Evolutionary conservation across 2,329 filamentous ascomycete species (phyloP), one percentile per base, ranked within the genome.

Genomic region (Neofusicoccum laricinum): DNA sequence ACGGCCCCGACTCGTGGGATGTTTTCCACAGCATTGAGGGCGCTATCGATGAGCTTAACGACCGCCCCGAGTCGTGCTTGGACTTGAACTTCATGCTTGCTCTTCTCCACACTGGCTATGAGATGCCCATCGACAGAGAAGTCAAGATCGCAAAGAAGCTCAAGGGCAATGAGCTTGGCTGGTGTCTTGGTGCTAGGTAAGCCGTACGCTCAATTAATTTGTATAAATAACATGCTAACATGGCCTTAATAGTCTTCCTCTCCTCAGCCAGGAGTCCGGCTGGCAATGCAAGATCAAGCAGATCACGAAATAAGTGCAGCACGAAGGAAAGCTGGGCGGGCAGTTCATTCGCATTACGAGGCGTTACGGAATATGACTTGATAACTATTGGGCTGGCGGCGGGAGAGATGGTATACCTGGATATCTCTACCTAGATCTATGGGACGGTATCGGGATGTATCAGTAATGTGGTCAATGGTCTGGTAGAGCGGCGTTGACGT

Each of bases 61-160:
- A 86, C 67, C 86, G 94, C 65, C 93, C 95, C 2, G 93, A 99
- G 79, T 91, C 90, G 78, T 99, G 95, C 79, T 81, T 99, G 71
- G 95, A 99, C 78, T 82, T 99, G 71, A 99, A 92, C 82, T 99
- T 98, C 75, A 97, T 97, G 92, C 81, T 96, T 71, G 91, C 91
- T 30, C 83, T 99, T 64, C 81, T 98, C 63, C 93, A 98, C 78
- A 96, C 92, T 5, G 95, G 95, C 2, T 99, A 99, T 73, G 95
- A 98, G 70, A 97, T 99, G 92, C 94, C 94, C 3, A 89, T 98
- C 71, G 92, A 97, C 70, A 86, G 96, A 43, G 95, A 99, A 79
- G 93, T 99, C 69, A 94, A 91, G 84, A 96, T 97, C 75, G 95
- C 94, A 66, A 99, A 99, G 90, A 97, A 97, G 85, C 96, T 99